Base-by-base conservation (phyloP, 2,329 filamentous ascomycete species). In the Bipolaris sorokiniana region DNA sequence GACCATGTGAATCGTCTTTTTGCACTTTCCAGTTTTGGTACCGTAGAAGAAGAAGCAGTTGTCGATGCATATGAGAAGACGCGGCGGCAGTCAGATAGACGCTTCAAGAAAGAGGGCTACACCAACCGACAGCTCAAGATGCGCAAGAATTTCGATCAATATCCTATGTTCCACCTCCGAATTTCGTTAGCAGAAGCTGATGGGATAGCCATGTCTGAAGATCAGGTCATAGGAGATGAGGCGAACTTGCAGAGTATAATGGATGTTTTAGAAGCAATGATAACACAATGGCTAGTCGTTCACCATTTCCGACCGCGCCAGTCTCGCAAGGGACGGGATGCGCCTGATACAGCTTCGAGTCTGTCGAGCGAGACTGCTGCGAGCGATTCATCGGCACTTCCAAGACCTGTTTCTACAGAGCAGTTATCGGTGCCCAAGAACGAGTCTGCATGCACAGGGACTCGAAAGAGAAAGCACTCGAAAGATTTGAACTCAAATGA, bases 111-210 rank as follows among this genome's bases (percentile, higher is more conserved):
- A 6, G 79, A 82, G 26, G 79, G 78, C 1, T 84, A 80, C 53
- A 84, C 81, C 1, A 77, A 73, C 31, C 82, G 77, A 61, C 84
- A 87, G 56, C 64, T 84, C 36, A 86, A 81, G 67, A 76, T 74
- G 7, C 82, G 81, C 41, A 94, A 91, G 70, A 83, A 87, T 0
- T 79, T 93, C 9, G 92, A 97, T 68, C 84, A 86, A 48, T 95
- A 91, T 87, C 92, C 94, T 0, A 94, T 94, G 88, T 98, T 97
- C 68, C 90, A 88, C 66, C 77, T 98, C n/a, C 86, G 86, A 26
- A 84, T 97, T 34, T 77, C 81, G 2, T 67, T 83, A 7, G 69
- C 64, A 18, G 58, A 68, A 7, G 42, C 54, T 7, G 15, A 48
- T n/a, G 23, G 42, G 15, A 45, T 56, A 20, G 56, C 44, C 2